Conservation (phyloP, 1,139 yeast genomes). For the Suhomyces terraborum region DNA sequence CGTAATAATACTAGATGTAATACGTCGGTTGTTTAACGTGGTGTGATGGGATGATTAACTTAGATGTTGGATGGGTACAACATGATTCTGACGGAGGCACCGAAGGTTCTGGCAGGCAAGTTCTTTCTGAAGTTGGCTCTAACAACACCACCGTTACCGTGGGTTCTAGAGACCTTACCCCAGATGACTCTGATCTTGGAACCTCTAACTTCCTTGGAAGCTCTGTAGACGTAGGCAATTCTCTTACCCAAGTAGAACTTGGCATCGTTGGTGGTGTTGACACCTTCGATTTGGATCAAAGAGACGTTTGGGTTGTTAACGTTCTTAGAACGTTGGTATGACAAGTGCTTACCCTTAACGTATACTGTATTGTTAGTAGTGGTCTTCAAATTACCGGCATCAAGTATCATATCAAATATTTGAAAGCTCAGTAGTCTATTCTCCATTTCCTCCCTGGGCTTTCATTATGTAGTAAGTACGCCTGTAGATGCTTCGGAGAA, state of each 20-base stretch:
- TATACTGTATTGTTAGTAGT: constrained; percentile 72
- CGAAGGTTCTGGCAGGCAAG: constrained; percentile 99
- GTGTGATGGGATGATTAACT: constrained; percentile 26
- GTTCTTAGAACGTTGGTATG: constrained; percentile 99
- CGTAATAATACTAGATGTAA: constrained; percentile 13
- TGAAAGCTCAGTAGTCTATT: not conserved
- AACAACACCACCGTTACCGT: constrained; percentile 98
- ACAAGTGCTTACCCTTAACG: constrained; percentile 99
- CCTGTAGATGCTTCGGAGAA: not conserved
- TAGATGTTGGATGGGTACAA: constrained; percentile 99
- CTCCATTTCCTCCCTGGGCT: no score
- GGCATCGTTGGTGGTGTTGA: constrained; percentile 86
- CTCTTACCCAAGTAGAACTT: constrained; percentile 99
- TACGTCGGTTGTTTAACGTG: constrained; percentile 13
- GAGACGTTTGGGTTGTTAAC: constrained; percentile 98
- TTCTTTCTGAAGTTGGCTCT: constrained; percentile 99
- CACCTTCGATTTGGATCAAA: constrained; percentile 96
- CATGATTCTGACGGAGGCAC: constrained; percentile 99
- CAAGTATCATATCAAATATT: not conserved
- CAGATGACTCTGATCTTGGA: constrained; percentile 99
- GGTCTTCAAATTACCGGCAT: not conserved
- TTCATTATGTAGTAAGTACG: no score
- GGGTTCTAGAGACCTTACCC: constrained; percentile 98
- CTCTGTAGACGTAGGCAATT: constrained; percentile 99
- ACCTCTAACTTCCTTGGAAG: constrained; percentile 96